These are phyloP conservation scores for Aspergillus phoenicis DNA, from an alignment of 2,329 filamentous ascomycete species.

Conservation along the genomic window DNA sequence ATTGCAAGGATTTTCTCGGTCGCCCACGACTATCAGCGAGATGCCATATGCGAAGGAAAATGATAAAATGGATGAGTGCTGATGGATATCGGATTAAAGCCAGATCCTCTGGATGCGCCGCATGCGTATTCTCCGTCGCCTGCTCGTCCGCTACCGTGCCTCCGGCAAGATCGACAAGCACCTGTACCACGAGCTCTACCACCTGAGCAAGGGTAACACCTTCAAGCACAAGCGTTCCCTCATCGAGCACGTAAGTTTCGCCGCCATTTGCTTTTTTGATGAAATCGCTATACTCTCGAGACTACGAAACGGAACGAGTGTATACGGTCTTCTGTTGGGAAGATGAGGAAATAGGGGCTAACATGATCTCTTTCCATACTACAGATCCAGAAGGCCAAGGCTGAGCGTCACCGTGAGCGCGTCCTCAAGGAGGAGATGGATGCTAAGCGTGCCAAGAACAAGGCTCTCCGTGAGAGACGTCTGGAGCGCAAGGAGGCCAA, in stretches of 20 bases:
- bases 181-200: conserved; percentile 99
- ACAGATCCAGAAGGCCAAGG: conserved; percentile 99
- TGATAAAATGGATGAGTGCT: conserved; percentile 14
- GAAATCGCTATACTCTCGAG: background rate
- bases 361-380: conserved; percentile 27
- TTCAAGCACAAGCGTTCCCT: conserved; percentile 99
- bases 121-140: conserved; percentile 97
- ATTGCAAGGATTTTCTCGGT: background rate
- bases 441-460: conserved; percentile 99
- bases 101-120: conserved; percentile 99
- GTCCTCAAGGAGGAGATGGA: conserved; percentile 99
- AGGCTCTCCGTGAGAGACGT: conserved; percentile 99
- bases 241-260: conserved; percentile 90
- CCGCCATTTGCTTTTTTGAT: conserved; percentile 15
- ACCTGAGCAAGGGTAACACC: conserved; percentile 99
- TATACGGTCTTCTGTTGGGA: background rate
- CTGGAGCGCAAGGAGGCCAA: conserved; percentile 87
- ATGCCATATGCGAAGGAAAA: too few species aligned
- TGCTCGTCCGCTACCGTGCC: conserved; percentile 99
- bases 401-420: conserved; percentile 96
- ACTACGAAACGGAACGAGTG: background rate
- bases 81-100: conserved; percentile 54
- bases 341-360: conserved; percentile 9
- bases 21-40: background rate
- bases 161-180: conserved; percentile 99